Evolutionary conservation across 2,329 filamentous ascomycete genomes (phyloP), one percentile per base, ranked within the genome.

Genomic region (Teratosphaeria zuluensis): DNA sequence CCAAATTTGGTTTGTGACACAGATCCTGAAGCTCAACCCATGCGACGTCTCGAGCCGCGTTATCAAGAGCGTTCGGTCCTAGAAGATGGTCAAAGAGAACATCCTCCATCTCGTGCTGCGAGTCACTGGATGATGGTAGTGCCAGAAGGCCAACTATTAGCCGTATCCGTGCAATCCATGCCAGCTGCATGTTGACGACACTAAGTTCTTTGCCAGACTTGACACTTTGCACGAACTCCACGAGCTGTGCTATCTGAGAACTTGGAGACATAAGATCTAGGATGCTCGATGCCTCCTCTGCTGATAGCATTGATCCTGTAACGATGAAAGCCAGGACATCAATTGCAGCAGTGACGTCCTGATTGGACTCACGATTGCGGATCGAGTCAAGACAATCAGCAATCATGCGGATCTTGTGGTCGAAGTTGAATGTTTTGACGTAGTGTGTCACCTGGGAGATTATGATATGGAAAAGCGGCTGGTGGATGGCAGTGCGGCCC

Each of bases 31-130:
- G 73, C 58, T 86, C 81, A 30, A 81, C 76, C 91, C 91, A 95
- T 0, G 85, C 87, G 14, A 79, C 75, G 60, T 83, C 80, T 57
- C 88, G 80, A 60, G 89, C 84, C 8, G 81, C 78, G 3, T 79
- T 74, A 28, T 81, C 83, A 3, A 84, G 74, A 3, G 85, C 83
- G 46, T 78, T 74, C 4, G 80, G 77, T 12, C 90, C 88, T 54
- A 95, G 84, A 30, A 94, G 77, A 46, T 86, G 77, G 58, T 86
- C 78, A 89, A 90, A 95, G 1, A 95, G 78, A 12, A 77, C 77
- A 51, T 78, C 75, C 16, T 86, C 85, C 3, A 89, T 24, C 9
- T 28, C 31, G 4, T 46, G 28, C 12, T 21, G 21, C n/a, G 38
- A 38, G 16, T 16, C 28, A 21, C 14, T 8, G 3, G 33, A 24